These are phyloP conservation scores for Pseudogymnoascus sp. DNA, from an alignment of 2,329 filamentous ascomycete genomes.

Conservation along the genomic window DNA sequence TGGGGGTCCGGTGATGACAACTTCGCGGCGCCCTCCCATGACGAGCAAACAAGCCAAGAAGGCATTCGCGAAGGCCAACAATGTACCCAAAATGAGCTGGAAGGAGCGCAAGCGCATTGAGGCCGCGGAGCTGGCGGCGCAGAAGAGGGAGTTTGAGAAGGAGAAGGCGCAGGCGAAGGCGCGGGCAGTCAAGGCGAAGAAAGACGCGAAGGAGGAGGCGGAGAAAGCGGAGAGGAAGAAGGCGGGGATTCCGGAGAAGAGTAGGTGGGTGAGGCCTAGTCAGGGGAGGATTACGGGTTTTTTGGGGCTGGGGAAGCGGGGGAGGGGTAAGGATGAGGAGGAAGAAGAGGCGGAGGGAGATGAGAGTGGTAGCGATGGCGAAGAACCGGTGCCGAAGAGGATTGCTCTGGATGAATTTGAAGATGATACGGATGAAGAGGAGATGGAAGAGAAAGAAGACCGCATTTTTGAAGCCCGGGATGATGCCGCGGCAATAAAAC, in stretches of 20 bases:
- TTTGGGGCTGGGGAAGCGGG: conserved; percentile 27
- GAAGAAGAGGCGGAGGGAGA: background rate
- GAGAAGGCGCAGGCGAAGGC: conserved; percentile 41
- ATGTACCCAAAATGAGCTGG: conserved; percentile 35
- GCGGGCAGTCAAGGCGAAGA: conserved; percentile 43
- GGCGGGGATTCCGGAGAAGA: conserved; percentile 45
- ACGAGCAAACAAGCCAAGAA: conserved; percentile 42
- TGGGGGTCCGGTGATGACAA: background rate
- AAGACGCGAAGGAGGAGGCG: conserved; percentile 44
- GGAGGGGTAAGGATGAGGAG: conserved; percentile 14
- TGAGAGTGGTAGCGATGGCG: background rate
- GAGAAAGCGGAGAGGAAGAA: conserved; percentile 42
- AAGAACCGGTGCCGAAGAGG: background rate
- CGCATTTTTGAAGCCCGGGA: background rate
- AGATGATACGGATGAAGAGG: background rate
- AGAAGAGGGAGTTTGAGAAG: conserved; percentile 45
- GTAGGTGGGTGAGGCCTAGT: conserved; percentile 40
- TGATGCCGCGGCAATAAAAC: background rate
- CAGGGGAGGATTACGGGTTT: conserved; percentile 50
- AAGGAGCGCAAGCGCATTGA: conserved; percentile 33
- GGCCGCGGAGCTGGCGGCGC: conserved; percentile 26
- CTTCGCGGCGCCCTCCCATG: conserved; percentile 30
- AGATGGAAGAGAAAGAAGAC: background rate
- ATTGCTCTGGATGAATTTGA: background rate
- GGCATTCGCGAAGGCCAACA: conserved; percentile 35